Conservation (phyloP, 2,329 filamentous ascomycete species). For the Colletotrichum filicis region DNA sequence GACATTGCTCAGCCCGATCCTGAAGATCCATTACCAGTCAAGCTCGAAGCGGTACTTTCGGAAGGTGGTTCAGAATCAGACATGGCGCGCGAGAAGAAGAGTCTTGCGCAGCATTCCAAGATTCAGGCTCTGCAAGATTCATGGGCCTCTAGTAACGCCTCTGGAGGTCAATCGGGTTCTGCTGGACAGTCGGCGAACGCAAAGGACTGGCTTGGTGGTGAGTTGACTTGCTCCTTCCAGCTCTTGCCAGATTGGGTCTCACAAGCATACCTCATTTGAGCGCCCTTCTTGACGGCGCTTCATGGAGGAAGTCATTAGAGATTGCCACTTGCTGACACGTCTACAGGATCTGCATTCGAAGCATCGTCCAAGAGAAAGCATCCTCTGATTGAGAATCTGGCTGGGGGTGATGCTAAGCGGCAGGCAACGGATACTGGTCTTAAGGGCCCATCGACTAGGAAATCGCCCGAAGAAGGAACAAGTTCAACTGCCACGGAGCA, state of each 20-base stretch:
- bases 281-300: too few relatives aligned
- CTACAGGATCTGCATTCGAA: background rate
- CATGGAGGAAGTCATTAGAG: too few relatives aligned
- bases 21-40: background rate
- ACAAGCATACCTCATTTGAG: background rate
- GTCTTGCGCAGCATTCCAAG: constrained; percentile 26
- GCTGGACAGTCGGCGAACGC: background rate
- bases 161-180: background rate
- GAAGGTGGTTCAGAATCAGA: background rate
- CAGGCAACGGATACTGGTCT: background rate
- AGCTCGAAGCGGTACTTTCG: background rate
- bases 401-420: constrained; percentile 4
- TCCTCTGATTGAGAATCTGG: background rate
- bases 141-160: constrained; percentile 40
- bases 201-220: constrained; percentile 19
- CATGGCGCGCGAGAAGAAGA: constrained; percentile 5
- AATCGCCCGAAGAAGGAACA: background rate
- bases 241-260: background rate
- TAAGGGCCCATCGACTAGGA: background rate
- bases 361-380: constrained; percentile 11
- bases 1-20: constrained; percentile 32
- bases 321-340: too few relatives aligned
- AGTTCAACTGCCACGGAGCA: background rate
- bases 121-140: constrained; percentile 43
- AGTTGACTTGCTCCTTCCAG: background rate